Base-by-base conservation (phyloP, 441 rosid species). In the Mallotus repandus region DNA sequence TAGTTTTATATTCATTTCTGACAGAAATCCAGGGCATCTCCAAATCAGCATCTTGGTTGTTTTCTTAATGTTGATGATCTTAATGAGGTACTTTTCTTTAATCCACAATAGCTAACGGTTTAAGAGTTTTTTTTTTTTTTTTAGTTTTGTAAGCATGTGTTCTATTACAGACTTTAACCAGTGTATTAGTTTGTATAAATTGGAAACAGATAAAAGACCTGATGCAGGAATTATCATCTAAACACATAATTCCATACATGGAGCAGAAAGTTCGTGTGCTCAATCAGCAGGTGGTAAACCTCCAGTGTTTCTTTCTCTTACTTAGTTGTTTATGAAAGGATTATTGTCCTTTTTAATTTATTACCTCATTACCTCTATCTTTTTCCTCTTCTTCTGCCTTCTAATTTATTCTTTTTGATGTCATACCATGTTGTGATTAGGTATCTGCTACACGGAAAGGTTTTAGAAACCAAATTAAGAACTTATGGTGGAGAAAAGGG, bases 401-500 rank as follows among this genome's bases (percentile, higher is more conserved):
- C 18, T 9, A 54, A 58, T 18, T 64, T 64, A 19, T 76, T 65
- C 62, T n/a, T n/a, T 79, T 63, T 81, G 75, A 69, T 81, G 76
- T 74, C 69, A 56, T 67, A 75, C 61, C 77, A 56, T 58, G 53
- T 65, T 68, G 35, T 71, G 50, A 45, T 74, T 80, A 96, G 99
- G 89, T 96, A 77, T 89, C 98, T 81, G 91, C 96, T 53, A 91
- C 97, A 62, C 89, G 99, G 88, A 96, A 89, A 88, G 99, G 98
- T 64, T 91, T 96, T 74, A 86, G 86, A 88, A 96, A 96, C 85
- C 98, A 94, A 82, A 81, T 96, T 19, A 94, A 94, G 82, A 96
- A 92, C 78, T 86, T 96, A 49, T 96, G 99, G 99, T 96, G 98
- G 98, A 92, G 99, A 84, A 96, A 94, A 89, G 99, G 98, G 74